phyloP scores from a whole-genome alignment of 768 basidiomycete species.

The Baorangia bicolor region DNA sequence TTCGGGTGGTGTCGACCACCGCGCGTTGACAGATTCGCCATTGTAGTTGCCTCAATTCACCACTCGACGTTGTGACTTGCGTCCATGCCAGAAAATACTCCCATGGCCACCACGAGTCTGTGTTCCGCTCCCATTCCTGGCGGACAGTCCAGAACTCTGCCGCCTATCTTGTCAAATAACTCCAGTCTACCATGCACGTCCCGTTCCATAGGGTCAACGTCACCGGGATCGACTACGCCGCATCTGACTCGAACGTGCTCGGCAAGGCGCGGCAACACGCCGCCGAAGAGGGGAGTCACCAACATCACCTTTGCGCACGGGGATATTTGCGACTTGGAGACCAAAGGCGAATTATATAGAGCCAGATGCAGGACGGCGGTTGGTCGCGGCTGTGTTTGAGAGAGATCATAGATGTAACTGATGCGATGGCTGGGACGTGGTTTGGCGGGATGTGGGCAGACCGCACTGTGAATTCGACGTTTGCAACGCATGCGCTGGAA shows the following conservation, averaged over 20 bases:
- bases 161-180: constrained; percentile 37
- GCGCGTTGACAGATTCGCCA: too few relatives aligned
- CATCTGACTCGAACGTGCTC: constrained; percentile 30
- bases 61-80: neutral
- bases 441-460: constrained; percentile 42
- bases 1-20: too few relatives aligned
- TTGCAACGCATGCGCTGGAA: constrained; percentile 32
- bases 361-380: constrained; percentile 39
- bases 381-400: constrained; percentile 38
- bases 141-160: constrained; percentile 45
- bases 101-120: constrained; percentile 33
- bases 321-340: constrained; percentile 38
- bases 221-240: constrained; percentile 41
- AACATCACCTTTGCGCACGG: constrained; percentile 43
- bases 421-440: constrained; percentile 33
- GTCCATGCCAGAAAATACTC: constrained; percentile 18
- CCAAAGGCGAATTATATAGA: constrained; percentile 40
- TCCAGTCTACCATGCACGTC: constrained; percentile 39
- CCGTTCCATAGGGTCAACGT: constrained; percentile 43
- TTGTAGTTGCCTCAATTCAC: neutral
- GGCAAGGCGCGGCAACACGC: constrained; percentile 35
- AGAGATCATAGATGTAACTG: constrained; percentile 27
- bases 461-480: constrained; percentile 34
- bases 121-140: constrained; percentile 35
- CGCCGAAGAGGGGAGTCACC: constrained; percentile 21